These are phyloP conservation scores for Chaetomium sp. DNA, from an alignment of 2,329 filamentous ascomycete species.

Conservation along the genomic window DNA sequence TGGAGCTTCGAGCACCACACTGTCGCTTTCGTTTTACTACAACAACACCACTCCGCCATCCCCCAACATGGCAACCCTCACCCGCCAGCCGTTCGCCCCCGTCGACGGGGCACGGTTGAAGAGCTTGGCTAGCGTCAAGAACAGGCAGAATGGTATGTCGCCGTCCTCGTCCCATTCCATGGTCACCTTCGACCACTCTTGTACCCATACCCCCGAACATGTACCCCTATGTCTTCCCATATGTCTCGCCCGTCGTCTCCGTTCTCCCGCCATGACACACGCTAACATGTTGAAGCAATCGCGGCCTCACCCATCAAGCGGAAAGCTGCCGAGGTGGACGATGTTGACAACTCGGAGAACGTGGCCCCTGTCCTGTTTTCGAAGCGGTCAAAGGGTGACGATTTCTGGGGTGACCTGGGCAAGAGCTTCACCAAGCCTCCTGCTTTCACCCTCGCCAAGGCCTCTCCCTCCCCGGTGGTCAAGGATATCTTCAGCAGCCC, in stretches of 20 bases:
- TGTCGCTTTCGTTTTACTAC: conserved; percentile 16
- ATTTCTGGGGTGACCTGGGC: conserved; percentile 44
- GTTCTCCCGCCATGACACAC: neutral
- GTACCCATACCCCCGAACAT: no score
- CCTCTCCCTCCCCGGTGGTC: conserved; percentile 39
- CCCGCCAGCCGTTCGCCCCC: conserved; percentile 74
- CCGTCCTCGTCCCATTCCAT: neutral
- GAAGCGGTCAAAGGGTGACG: conserved; percentile 60
- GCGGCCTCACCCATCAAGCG: conserved; percentile 53
- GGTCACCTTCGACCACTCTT: neutral
- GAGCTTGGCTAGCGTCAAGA: conserved; percentile 73
- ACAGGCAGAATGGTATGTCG: conserved; percentile 71
- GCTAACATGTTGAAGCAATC: conserved; percentile 46
- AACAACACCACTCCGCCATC: conserved; percentile 20
- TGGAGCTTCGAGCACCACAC: conserved; percentile 19
- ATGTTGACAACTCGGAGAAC: conserved; percentile 61
- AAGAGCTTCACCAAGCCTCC: conserved; percentile 54
- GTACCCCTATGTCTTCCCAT: neutral
- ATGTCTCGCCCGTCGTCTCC: neutral
- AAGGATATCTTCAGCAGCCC: conserved; percentile 42
- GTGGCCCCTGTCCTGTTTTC: conserved; percentile 59
- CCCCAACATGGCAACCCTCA: conserved; percentile 55
- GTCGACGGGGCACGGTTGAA: conserved; percentile 70
- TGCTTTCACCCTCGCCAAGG: conserved; percentile 49
- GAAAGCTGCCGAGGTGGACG: conserved; percentile 56